These are phyloP conservation scores for Eucalyptus fibrosa DNA, from an alignment of 345 rosid species.

Conservation along the genomic window DNA sequence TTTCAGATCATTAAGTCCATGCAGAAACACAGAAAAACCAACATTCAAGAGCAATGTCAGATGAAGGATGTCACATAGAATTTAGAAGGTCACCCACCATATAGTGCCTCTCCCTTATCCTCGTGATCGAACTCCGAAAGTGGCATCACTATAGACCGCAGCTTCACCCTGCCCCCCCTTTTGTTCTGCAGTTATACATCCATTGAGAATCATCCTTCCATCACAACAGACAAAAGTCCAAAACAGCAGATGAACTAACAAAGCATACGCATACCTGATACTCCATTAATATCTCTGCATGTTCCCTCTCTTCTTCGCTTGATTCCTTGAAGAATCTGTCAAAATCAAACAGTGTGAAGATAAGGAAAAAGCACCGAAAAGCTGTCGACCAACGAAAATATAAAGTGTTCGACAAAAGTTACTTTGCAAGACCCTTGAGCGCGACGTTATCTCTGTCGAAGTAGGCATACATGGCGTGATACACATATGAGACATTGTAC, in stretches of 20 bases:
- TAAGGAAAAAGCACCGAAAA: background rate
- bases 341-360: background rate
- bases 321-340: conserved; percentile 86
- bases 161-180: conserved; percentile 60
- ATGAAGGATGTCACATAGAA: background rate
- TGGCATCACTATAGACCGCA: conserved; percentile 48
- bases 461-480: conserved; percentile 87
- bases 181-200: conserved; percentile 20
- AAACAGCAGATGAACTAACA: background rate
- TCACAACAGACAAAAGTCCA: background rate
- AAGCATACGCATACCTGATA: conserved; percentile 51
- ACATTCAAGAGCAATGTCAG: background rate
- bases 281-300: conserved; percentile 89
- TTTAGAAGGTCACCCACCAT: conserved; percentile 46
- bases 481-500: conserved; percentile 81
- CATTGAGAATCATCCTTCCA: background rate
- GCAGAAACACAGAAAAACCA: background rate
- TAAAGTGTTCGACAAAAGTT: background rate
- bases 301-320: conserved; percentile 84
- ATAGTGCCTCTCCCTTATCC: conserved; percentile 76
- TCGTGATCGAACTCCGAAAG: conserved; percentile 52
- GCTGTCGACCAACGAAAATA: background rate
- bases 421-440: conserved; percentile 91
- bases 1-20: background rate
- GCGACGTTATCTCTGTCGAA: conserved; percentile 89